Conservation (phyloP, 2,329 filamentous ascomycete genomes). For the Hansfordia pulvinata region DNA sequence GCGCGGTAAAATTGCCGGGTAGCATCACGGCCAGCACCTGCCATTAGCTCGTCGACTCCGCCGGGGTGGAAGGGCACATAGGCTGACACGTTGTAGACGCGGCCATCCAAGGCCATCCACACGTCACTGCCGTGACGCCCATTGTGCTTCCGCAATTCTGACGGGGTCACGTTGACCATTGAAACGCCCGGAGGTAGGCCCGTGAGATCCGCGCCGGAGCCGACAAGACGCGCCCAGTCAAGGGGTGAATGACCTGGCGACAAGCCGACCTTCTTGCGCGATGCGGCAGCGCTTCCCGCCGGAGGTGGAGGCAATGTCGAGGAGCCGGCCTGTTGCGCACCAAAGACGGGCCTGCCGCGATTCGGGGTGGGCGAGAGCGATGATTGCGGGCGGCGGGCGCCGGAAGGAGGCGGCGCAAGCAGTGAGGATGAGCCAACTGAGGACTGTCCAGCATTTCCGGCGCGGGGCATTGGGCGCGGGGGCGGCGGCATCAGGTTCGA, state of each 20-base stretch:
- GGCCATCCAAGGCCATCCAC: constrained; percentile 81
- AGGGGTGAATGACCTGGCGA: constrained; percentile 88
- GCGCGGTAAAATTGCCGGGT: constrained; percentile 52
- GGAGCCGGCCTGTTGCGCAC: constrained; percentile 14
- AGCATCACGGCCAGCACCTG: constrained; percentile 47
- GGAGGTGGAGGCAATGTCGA: constrained; percentile 40
- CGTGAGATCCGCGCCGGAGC: constrained; percentile 50
- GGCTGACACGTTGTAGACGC: constrained; percentile 87
- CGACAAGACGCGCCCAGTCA: constrained; percentile 79
- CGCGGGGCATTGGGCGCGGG: no score
- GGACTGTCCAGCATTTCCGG: no score
- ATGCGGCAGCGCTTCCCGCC: constrained; percentile 38
- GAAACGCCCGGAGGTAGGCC: constrained; percentile 36
- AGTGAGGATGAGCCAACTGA: no score
- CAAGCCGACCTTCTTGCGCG: constrained; percentile 65
- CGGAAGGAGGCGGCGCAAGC: no score
- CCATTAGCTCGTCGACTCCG: constrained; percentile 59
- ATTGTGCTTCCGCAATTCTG: constrained; percentile 63
- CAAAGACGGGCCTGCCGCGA: constrained; percentile 13
- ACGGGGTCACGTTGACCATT: constrained; percentile 66
- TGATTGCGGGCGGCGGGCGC: no score
- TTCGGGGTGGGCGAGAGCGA: no score
- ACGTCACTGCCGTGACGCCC: constrained; percentile 76
- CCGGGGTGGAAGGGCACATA: constrained; percentile 88
- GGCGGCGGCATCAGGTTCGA: no score